A percentile compares a stretch with the other conserved stretches of the same genome.
Evolutionary conservation across 805 yeast genomes (phyloP).

Genomic region (Komagataella pastoris): DNA sequence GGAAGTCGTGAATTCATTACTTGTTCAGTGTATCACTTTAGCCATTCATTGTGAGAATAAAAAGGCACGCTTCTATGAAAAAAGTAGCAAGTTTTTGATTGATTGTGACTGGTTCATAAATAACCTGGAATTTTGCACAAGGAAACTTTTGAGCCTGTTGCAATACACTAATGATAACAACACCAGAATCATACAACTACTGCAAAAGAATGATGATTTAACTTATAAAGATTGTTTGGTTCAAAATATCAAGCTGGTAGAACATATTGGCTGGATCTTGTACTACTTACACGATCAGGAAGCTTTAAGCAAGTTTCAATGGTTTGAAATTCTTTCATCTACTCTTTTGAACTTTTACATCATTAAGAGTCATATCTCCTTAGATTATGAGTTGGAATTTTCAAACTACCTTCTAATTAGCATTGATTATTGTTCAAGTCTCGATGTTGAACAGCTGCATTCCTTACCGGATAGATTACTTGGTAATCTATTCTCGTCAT

Average conservation of each 20-base stretch:
- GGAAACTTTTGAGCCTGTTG: conserved; percentile 33
- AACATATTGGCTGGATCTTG: conserved; percentile 17
- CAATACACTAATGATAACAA: conserved; percentile 16
- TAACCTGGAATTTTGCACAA: conserved; percentile 29
- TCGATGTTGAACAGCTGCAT: conserved; percentile 20
- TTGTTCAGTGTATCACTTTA: conserved; percentile 19
- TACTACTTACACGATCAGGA: conserved; percentile 12
- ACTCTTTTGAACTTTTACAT: conserved; percentile 14
- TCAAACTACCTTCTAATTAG: background rate
- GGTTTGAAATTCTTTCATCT: conserved; percentile 26
- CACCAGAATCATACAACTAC: background rate
- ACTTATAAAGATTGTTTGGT: background rate
- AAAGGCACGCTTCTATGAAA: conserved; percentile 12
- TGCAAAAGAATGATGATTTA: background rate
- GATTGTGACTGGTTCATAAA: conserved; percentile 17
- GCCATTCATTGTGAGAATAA: conserved; percentile 9
- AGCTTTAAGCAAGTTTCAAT: conserved; percentile 36
- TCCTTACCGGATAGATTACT: conserved; percentile 30
- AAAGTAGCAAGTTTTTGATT: conserved; percentile 13
- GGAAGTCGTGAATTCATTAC: conserved; percentile 18
- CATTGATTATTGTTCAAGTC: background rate
- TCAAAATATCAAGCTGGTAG: conserved; percentile 16
- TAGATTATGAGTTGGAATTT: background rate
- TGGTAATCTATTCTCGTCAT: conserved; percentile 26
- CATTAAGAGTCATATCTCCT: conserved; percentile 3